These are phyloP conservation scores for Metschnikowia lochheadii DNA, from an alignment of 805 yeast genomes.

Conservation along the genomic window DNA sequence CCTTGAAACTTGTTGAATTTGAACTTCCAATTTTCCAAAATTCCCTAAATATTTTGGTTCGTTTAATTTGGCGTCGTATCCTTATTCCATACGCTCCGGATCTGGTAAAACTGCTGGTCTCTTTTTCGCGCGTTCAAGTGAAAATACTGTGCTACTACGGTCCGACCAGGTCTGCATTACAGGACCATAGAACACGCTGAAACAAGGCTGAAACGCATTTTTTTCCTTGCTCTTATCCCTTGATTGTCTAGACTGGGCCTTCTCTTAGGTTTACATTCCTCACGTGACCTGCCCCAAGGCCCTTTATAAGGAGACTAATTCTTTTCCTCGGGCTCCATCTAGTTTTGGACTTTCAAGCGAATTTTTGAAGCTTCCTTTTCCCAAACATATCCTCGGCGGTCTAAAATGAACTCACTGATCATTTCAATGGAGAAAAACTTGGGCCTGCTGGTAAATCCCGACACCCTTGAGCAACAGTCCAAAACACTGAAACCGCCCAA, in stretches of 20 bases:
- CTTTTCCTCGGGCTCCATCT: no score
- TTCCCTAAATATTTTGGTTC: no score
- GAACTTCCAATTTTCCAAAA: no score
- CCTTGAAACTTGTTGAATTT: no score
- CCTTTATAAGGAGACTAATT: no score
- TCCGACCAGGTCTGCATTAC: not conserved
- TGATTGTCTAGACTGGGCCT: not conserved
- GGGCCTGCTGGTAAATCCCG: not conserved
- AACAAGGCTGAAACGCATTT: not conserved
- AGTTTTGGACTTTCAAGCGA: no score
- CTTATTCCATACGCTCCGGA: not conserved
- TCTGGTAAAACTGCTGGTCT: not conserved
- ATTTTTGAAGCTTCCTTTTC: no score
- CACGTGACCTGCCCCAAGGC: not conserved
- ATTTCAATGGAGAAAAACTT: not conserved
- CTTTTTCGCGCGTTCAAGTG: slow-evolving; percentile 4
- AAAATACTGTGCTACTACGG: not conserved
- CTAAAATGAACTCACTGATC: not conserved
- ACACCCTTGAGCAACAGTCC: not conserved
- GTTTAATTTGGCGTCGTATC: no score
- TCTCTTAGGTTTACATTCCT: no score
- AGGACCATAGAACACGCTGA: not conserved
- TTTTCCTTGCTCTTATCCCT: not conserved
- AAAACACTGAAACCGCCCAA: not conserved
- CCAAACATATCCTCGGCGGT: no score